phyloP scores from a whole-genome alignment of 768 basidiomycete genomes.

The Melanogaster broomeanus region DNA sequence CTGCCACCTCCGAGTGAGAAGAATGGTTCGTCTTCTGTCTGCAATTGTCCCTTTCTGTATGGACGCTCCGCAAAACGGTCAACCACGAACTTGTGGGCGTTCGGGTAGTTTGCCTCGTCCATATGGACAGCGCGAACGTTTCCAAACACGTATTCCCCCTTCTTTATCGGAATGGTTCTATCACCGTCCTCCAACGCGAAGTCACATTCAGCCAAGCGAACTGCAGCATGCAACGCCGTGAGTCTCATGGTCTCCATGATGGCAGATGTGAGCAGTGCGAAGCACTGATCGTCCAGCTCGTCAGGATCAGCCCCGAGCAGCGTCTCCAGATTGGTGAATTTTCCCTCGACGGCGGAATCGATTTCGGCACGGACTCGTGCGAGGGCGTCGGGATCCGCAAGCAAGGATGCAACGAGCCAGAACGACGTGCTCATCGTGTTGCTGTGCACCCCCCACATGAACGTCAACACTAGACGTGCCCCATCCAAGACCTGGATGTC shows the following conservation, averaged over 20 bases:
- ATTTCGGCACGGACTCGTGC: conserved; percentile 48
- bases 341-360: conserved; percentile 28
- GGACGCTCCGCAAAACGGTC: conserved; percentile 20
- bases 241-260: conserved; percentile 29
- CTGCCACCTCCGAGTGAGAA: conserved; percentile 17
- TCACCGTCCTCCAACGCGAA: conserved; percentile 13
- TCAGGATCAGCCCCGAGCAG: conserved; percentile 12
- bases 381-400: conserved; percentile 45
- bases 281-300: conserved; percentile 16
- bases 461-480: conserved; percentile 17
- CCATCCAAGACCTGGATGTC: conserved; percentile 15
- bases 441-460: conserved; percentile 23
- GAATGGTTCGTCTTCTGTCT: conserved; percentile 12
- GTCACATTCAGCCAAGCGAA: conserved; percentile 18
- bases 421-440: conserved; percentile 21
- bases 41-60: conserved; percentile 12
- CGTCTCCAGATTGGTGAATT: conserved; percentile 9
- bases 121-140: conserved; percentile 20
- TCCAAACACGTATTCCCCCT: conserved; percentile 21
- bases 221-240: conserved; percentile 14
- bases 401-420: conserved; percentile 30
- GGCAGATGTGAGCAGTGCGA: conserved; percentile 23
- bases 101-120: conserved; percentile 10
- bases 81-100: conserved; percentile 13
- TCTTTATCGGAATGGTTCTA: conserved; percentile 12